Percentiles rank a stretch among this genome's conserved stretches.
Conservation (phyloP, 2,329 filamentous ascomycete genomes). For the Malbranchea cinnamomea region DNA sequence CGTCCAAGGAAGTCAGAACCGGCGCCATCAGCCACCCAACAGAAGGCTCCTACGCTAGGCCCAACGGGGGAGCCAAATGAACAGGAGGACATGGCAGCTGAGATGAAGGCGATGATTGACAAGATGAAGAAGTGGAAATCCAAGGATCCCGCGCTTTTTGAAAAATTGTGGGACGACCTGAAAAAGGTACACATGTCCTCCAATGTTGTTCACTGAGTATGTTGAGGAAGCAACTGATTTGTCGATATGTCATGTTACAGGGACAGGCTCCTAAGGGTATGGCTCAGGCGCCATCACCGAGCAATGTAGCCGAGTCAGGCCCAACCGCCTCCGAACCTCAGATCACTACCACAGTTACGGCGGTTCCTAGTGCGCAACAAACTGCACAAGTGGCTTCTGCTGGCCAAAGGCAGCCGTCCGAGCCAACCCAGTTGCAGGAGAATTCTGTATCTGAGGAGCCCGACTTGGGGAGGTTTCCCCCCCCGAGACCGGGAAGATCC, state of each 20-base stretch:
- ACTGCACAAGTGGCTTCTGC: too few relatives aligned
- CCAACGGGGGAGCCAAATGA: constrained; percentile 2
- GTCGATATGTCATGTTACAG: too few relatives aligned
- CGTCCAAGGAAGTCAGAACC: background rate
- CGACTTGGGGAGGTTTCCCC: constrained; percentile 10
- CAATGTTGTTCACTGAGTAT: too few relatives aligned
- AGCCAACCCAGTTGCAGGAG: too few relatives aligned
- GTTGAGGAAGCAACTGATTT: too few relatives aligned
- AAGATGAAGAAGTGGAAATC: constrained; percentile 43
- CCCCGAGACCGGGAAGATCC: constrained; percentile 6
- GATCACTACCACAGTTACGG: too few relatives aligned
- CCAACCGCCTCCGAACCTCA: too few relatives aligned
- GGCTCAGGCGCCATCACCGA: too few relatives aligned
- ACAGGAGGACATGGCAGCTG: constrained; percentile 29
- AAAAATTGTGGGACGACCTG: constrained; percentile 39
- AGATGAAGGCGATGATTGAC: constrained; percentile 41
- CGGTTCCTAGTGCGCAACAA: too few relatives aligned
- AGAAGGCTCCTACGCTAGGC: background rate
- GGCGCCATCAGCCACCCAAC: background rate
- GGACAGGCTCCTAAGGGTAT: too few relatives aligned
- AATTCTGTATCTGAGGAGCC: constrained; percentile 2
- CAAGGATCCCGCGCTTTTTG: constrained; percentile 40
- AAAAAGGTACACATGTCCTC: constrained; percentile 32
- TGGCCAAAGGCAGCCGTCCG: too few relatives aligned
- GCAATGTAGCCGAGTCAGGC: too few relatives aligned